These are phyloP conservation scores for Phoenix roebelenii DNA, from an alignment of 176 grass and related monocot genomes.

Conservation along the genomic window DNA sequence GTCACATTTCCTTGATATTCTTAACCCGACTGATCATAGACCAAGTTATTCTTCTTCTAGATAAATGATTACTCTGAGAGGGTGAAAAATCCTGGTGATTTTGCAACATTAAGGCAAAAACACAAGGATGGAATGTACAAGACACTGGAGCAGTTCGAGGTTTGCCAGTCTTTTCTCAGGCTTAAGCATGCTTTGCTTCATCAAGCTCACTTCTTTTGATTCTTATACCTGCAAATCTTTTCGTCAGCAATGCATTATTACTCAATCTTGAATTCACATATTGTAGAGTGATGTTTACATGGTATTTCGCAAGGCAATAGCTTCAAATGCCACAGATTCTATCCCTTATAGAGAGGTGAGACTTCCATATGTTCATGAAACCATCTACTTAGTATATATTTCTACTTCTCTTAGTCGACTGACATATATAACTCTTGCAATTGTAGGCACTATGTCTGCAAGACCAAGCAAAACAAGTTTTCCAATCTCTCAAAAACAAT, in stretches of 20 bases:
- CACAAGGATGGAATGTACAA: conserved; percentile 60
- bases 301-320: conserved; percentile 62
- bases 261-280: conserved; percentile 1
- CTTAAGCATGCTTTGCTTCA: too few species aligned
- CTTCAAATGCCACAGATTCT: conserved; percentile 43
- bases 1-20: too few species aligned
- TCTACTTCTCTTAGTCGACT: too few species aligned
- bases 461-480: conserved; percentile 50
- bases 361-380: not conserved
- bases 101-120: conserved; percentile 62
- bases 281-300: conserved; percentile 53
- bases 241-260: not conserved
- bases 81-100: conserved; percentile 48
- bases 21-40: too few species aligned
- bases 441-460: conserved; percentile 40
- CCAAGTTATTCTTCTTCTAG: conserved; percentile 17
- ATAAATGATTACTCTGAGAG: conserved; percentile 38
- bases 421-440: too few species aligned
- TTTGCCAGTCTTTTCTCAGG: not conserved
- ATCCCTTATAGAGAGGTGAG: conserved; percentile 47
- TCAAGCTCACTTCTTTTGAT: not conserved
- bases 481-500: conserved; percentile 51
- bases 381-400: too few species aligned
- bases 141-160: conserved; percentile 60
- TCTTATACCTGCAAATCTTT: not conserved